These are phyloP conservation scores for Dryadomyces quercivorus DNA, from an alignment of 2,329 filamentous ascomycete genomes.

Conservation along the genomic window DNA sequence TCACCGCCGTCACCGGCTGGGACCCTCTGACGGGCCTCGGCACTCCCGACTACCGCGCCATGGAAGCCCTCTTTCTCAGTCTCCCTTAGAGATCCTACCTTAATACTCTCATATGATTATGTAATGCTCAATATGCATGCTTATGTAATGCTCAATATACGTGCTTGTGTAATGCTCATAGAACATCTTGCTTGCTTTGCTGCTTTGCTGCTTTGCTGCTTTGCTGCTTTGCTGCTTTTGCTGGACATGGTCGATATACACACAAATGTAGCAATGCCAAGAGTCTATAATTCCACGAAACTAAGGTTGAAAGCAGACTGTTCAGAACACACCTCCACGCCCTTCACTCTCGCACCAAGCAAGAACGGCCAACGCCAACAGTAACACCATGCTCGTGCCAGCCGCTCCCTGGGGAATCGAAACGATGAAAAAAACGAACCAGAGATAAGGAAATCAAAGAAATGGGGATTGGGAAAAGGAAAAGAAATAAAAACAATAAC, in stretches of 20 bases:
- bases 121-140: background rate
- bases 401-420: slow-evolving; percentile 1
- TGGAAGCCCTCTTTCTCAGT: slow-evolving; percentile 15
- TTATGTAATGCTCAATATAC: too few relatives aligned
- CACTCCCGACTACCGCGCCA: slow-evolving; percentile 20
- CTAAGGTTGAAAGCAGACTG: too few relatives aligned
- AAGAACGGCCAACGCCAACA: background rate
- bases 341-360: background rate
- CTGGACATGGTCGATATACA: too few relatives aligned
- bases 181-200: too few relatives aligned
- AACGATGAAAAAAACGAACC: background rate
- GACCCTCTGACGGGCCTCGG: slow-evolving; percentile 16
- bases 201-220: too few relatives aligned
- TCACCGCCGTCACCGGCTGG: slow-evolving; percentile 17
- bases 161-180: too few relatives aligned
- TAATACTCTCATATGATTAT: background rate
- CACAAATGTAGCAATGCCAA: too few relatives aligned
- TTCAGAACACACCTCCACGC: background rate
- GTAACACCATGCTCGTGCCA: slow-evolving; percentile 1
- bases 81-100: slow-evolving; percentile 8
- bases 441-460: background rate
- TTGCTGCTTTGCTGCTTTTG: too few relatives aligned
- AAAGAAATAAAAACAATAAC: background rate
- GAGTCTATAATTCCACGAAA: too few relatives aligned
- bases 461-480: background rate